Base-by-base conservation (phyloP, 257 asterid species). In the Nicotiana tomentosiformis region DNA sequence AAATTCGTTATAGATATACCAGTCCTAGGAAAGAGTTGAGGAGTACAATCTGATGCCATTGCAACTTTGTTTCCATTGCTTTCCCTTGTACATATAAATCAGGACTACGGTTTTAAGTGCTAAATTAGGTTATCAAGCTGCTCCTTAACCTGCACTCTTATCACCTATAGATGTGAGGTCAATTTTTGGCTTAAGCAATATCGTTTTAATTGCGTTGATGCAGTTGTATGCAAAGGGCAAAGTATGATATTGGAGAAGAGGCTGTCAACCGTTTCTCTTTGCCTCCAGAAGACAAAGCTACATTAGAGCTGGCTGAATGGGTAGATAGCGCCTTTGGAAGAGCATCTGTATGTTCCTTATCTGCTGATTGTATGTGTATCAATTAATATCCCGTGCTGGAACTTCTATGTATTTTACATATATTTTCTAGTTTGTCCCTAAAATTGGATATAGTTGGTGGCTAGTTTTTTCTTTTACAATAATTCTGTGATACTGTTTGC, bases 181-280 rank as follows among this genome's bases (percentile, higher is more conserved):
- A 74, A 49, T 16, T 49, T 74, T 51, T 49, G 16, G 37, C 29
- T 76, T 33, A 29, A 51, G 43, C 64, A 51, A 74, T 51, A 26
- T 76, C 37, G 26, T 76, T 51, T 33, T 51, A 15, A 33, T 51
- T 76, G 26, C 2, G 80, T 76, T 76, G 16, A 51, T 76, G 82
- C 90, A 96, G 99, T 68, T 96, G 99, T 92, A 96, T 96, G 99
- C 99, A 96, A 85, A 95, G 94, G 89, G 97, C 97, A 60, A 93
- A 96, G 86, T 96, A 88, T 89, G 99, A 96, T 90, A 92, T 96
- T 32, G 99, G 99, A 56, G 99, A 88, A 85, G 98, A 96, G 89
- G 98, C 98, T 39, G 93, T 96, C 84, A 90, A 93, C 86, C 98
- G 99, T 84, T 96, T 93, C 86, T 92, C 99, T 82, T 87, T 96